Percentiles rank a stretch among this genome's conserved stretches.
phyloP scores from a whole-genome alignment of 192 early-diverging fungal genomes.

The Podila epigama region DNA sequence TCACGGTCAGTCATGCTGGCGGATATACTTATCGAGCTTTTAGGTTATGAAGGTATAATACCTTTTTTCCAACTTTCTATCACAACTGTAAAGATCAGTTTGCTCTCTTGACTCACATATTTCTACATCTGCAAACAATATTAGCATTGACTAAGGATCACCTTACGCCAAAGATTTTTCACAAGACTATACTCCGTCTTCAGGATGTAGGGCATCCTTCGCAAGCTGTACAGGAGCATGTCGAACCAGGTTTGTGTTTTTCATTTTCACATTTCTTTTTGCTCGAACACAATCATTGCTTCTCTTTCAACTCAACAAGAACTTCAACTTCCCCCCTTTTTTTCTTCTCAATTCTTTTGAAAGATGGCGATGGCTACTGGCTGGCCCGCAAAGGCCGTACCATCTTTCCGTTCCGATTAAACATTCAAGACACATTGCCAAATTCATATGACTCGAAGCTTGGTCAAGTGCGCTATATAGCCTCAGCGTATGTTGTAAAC shows the following conservation, averaged over 20 bases:
- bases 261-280: too few relatives aligned
- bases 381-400: constrained; percentile 41
- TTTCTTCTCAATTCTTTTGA: background rate
- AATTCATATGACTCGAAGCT: constrained; percentile 45
- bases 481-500: constrained; percentile 47
- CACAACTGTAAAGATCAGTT: background rate
- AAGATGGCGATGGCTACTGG: constrained; percentile 40
- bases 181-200: constrained; percentile 32
- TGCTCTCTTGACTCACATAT: background rate
- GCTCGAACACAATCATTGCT: too few relatives aligned
- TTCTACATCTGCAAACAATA: background rate
- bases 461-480: constrained; percentile 39
- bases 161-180: constrained; percentile 29
- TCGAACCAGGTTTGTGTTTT: constrained; percentile 23
- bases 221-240: constrained; percentile 42
- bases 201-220: constrained; percentile 36
- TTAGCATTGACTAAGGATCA: constrained; percentile 37
- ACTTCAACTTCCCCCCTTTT: too few relatives aligned
- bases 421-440: constrained; percentile 35
- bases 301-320: too few relatives aligned
- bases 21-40: constrained; percentile 38
- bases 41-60: constrained; percentile 51
- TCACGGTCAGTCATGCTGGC: constrained; percentile 37
- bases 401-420: constrained; percentile 42
- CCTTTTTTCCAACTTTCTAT: too few relatives aligned